Evolutionary conservation across 257 asterid genomes (phyloP), one percentile per base, ranked within the genome.

Genomic region (Apocynum venetum): DNA sequence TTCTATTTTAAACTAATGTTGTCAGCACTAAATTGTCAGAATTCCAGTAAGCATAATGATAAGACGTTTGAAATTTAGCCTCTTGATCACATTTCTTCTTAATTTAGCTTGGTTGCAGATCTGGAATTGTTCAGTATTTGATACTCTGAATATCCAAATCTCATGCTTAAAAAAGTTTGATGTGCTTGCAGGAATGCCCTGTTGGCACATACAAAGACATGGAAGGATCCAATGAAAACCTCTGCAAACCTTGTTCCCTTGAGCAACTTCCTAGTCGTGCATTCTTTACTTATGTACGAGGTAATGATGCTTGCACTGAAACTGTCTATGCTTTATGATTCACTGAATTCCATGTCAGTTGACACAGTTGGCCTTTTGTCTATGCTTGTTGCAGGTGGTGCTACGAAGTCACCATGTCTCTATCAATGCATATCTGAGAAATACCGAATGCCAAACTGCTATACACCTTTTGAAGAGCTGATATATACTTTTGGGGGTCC

Each of bases 401-500:
- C 92, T 17, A 89, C 96, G 78, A 83, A 85, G 74, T 80, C 97
- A 71, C 77, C 83, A 78, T 93, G 98, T 76, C 98, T 96, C 51
- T 93, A 87, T 77, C 85, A 76, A 88, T 93, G 97, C 81, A 86
- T 89, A 79, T 91, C 98, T 79, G 96, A 89, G 79, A 93, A 90
- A 85, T 93, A 92, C 85, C 85, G 90, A 88, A 88, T 77, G 82
- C 93, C 96, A 10, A 90, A 92, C 87, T 93, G 98, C 86, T 92
- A 85, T 79, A 93, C 98, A 25, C 97, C 98, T 77, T 90, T 93
- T 85, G 98, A 93, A 87, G 98, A 93, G 86, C 89, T 93, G 68
- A 87, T 93, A 84, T 90, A 89, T 82, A 87, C 98, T 53, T 93
- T 93, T 84, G 96, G 97, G 76, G 98, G 98, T 41, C 98, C 98